Conservation (phyloP, 2,329 filamentous ascomycete genomes). For the Hypoxylon sp. region DNA sequence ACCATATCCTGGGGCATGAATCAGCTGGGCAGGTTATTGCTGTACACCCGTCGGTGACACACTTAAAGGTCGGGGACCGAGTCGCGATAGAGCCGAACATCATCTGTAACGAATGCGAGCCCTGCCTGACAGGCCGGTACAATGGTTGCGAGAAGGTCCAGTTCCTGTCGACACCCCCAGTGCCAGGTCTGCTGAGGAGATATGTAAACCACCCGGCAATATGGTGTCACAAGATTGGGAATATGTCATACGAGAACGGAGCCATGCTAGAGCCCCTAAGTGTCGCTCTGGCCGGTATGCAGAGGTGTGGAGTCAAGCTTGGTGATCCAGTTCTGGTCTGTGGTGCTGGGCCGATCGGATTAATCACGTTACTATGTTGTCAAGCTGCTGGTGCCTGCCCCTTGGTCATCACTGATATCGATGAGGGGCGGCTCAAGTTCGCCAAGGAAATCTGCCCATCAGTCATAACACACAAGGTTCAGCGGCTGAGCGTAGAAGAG, state of each 20-base stretch:
- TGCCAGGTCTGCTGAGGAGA: slow-evolving; percentile 86
- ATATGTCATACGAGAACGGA: slow-evolving; percentile 93
- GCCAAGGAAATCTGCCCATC: slow-evolving; percentile 86
- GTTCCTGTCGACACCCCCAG: slow-evolving; percentile 92
- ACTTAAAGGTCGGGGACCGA: slow-evolving; percentile 86
- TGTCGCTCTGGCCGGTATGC: slow-evolving; percentile 89
- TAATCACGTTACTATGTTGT: slow-evolving; percentile 88
- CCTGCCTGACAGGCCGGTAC: slow-evolving; percentile 92
- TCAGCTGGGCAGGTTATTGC: slow-evolving; percentile 88
- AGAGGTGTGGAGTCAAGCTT: slow-evolving; percentile 83
- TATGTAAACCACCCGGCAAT: slow-evolving; percentile 95
- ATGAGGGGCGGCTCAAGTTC: slow-evolving; percentile 86
- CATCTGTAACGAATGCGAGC: slow-evolving; percentile 91
- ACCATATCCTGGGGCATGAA: slow-evolving; percentile 96
- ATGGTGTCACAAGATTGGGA: slow-evolving; percentile 96
- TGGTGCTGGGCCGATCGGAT: slow-evolving; percentile 92
- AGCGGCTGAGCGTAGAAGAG: slow-evolving; percentile 76
- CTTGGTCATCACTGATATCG: slow-evolving; percentile 94
- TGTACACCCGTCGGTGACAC: slow-evolving; percentile 83
- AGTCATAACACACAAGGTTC: slow-evolving; percentile 85
- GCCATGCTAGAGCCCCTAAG: slow-evolving; percentile 91
- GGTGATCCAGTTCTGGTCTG: slow-evolving; percentile 92
- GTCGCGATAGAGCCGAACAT: slow-evolving; percentile 96
- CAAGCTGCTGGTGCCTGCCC: slow-evolving; percentile 90
- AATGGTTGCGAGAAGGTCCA: slow-evolving; percentile 90